Base-by-base conservation (phyloP, 1,284 basidiomycete genomes). In the Xerocomus amazonicus region DNA sequence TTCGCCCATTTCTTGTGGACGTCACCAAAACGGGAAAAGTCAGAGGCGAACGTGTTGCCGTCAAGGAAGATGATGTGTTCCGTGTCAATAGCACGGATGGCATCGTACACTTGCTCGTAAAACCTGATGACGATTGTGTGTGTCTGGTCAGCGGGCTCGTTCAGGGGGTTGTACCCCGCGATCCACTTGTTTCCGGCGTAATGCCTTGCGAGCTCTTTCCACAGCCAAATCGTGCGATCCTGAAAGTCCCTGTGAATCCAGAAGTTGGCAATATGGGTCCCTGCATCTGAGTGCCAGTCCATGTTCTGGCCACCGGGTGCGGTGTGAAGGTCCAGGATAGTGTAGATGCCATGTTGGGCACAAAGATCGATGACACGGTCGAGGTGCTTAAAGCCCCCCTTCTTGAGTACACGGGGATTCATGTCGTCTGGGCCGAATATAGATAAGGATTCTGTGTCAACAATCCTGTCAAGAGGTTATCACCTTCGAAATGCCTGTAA, bases 201-300 rank as follows among this genome's bases (percentile, higher is more conserved):
- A 57, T 80, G 81, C 54, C 67, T 64, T 0, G 86, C 83, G n/a
- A 89, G 70, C 58, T 83, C 69, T 45, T 73, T 74, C 87, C 87
- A 90, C 28, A 89, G 73, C 77, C 79, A 80, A 36, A 88, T 69
- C 3, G 80, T 66, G 5, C 86, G 74, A 61, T 89, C 84, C 64
- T 90, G 85, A 66, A 88, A 87, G 63, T 90, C 85, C 57, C 80
- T 86, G 70, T 88, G 85, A 10, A 72, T 72, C 84, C 84, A 90
- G 69, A 90, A 84, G 58, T 72, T 70, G 9, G 79, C 78, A 35
- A 79, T 71, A 59, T 83, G 78, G 13, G 72, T 73, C 6, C 78
- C 79, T 2, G 71, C 65, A 58, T 83, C 80, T 9, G 68, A 67
- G 61, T 79, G 78, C 79, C 78, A 81, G 56, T 73, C 80, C 14